Conservation (phyloP, 768 basidiomycete genomes). For the Pleurotus cornucopiae region DNA sequence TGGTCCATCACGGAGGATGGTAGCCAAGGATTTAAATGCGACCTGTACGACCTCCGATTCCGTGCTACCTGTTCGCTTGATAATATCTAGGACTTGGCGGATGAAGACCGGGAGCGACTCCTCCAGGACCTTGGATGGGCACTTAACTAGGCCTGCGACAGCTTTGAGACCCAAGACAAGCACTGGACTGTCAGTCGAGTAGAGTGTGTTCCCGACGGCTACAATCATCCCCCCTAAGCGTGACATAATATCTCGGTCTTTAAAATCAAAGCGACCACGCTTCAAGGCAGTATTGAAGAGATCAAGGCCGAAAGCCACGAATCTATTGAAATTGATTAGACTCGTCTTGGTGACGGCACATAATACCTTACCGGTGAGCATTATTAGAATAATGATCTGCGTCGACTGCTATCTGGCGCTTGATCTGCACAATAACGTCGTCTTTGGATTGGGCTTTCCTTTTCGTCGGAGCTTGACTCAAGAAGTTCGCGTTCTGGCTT, state of each 20-base stretch:
- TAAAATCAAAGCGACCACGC: constrained; percentile 82
- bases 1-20: constrained; percentile 86
- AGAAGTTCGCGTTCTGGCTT: constrained; percentile 85
- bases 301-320: constrained; percentile 89
- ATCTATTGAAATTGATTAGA: constrained; percentile 38
- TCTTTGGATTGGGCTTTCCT: constrained; percentile 36
- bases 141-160: constrained; percentile 75
- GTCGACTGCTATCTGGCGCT: constrained; percentile 53
- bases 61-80: constrained; percentile 78
- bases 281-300: constrained; percentile 85
- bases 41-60: constrained; percentile 89
- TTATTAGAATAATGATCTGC: constrained; percentile 78
- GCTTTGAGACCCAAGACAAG: constrained; percentile 74
- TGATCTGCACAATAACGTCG: constrained; percentile 73
- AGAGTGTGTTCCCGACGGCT: constrained; percentile 88
- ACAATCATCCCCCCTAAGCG: constrained; percentile 84
- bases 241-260: constrained; percentile 66
- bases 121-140: constrained; percentile 72
- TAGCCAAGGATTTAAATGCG: constrained; percentile 81
- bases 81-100: constrained; percentile 77
- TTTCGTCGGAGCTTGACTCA: constrained; percentile 52
- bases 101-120: constrained; percentile 80
- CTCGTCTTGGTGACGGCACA: neutral
- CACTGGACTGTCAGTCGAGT: constrained; percentile 75
- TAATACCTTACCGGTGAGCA: constrained; percentile 66